phyloP scores from a whole-genome alignment of 495 filamentous ascomycete genomes.

The Penicillium dipodomyicola region DNA sequence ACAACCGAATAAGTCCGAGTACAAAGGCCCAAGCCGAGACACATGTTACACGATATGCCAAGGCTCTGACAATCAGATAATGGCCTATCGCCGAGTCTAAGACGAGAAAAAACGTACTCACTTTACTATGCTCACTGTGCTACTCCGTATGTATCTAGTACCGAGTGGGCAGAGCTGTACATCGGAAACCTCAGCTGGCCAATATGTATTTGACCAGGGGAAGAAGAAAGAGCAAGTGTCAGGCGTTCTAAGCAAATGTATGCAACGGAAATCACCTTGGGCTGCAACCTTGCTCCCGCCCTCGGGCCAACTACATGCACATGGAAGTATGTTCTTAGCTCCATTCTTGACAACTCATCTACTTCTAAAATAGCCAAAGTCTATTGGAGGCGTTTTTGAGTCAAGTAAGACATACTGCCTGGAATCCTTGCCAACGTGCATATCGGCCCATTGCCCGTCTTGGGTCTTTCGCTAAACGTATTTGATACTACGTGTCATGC shows the following conservation, averaged over 20 bases:
- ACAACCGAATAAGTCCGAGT: background rate
- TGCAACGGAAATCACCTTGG: conserved; percentile 2
- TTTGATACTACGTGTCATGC: conserved; percentile 13
- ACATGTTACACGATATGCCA: conserved; percentile 4
- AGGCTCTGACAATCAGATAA: conserved; percentile 6
- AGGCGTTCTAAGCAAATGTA: background rate
- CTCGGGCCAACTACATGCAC: background rate
- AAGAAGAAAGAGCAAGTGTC: background rate
- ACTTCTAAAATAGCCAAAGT: background rate
- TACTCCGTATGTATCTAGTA: background rate
- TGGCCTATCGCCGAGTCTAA: conserved; percentile 1
- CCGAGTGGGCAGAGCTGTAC: background rate
- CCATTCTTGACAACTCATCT: conserved; percentile 5
- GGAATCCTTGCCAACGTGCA: background rate
- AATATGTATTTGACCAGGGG: background rate
- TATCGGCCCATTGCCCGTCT: background rate
- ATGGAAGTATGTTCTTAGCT: background rate
- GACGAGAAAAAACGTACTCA: background rate
- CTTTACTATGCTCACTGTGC: background rate
- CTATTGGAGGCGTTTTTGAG: background rate
- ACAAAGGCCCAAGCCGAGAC: background rate
- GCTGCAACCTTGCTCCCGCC: conserved; percentile 3
- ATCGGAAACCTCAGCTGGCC: background rate
- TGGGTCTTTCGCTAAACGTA: background rate
- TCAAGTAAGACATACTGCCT: conserved; percentile 1